These are phyloP conservation scores for Aspergillus cavernicola DNA, from an alignment of 495 filamentous ascomycete species.

Conservation along the genomic window DNA sequence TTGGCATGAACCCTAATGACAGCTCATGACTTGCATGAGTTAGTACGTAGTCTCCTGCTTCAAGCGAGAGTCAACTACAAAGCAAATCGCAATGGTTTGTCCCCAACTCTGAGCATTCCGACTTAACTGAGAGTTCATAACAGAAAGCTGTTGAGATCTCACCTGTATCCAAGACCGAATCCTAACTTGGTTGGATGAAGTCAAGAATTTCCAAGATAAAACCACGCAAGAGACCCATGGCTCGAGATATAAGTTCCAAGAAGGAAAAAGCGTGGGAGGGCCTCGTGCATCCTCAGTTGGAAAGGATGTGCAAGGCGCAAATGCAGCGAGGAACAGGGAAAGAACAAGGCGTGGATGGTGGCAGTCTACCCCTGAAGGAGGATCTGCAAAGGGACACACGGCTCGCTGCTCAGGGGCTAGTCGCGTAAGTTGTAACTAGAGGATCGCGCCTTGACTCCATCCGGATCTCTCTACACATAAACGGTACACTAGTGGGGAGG, in stretches of 20 bases:
- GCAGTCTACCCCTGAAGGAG: constrained; percentile 2
- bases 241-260: background rate
- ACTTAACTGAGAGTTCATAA: too few species aligned
- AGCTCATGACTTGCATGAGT: background rate
- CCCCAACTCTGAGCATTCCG: too few species aligned
- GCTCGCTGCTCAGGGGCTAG: constrained; percentile 9
- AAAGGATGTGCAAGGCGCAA: constrained; percentile 9
- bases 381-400: constrained; percentile 7
- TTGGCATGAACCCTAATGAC: background rate
- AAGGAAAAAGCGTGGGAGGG: background rate
- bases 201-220: too few species aligned
- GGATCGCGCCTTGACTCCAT: constrained; percentile 2
- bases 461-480: constrained; percentile 8
- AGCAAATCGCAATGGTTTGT: background rate
- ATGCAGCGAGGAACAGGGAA: background rate
- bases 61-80: background rate
- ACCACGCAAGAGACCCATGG: too few species aligned
- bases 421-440: background rate
- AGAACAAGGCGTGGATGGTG: background rate
- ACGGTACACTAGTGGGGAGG: constrained; percentile 4
- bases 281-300: constrained; percentile 5
- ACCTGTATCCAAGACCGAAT: too few species aligned
- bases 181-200: too few species aligned
- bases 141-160: too few species aligned
- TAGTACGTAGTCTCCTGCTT: background rate